Conservation (phyloP, 2,329 filamentous ascomycete genomes). For the Cladosporium sp. region DNA sequence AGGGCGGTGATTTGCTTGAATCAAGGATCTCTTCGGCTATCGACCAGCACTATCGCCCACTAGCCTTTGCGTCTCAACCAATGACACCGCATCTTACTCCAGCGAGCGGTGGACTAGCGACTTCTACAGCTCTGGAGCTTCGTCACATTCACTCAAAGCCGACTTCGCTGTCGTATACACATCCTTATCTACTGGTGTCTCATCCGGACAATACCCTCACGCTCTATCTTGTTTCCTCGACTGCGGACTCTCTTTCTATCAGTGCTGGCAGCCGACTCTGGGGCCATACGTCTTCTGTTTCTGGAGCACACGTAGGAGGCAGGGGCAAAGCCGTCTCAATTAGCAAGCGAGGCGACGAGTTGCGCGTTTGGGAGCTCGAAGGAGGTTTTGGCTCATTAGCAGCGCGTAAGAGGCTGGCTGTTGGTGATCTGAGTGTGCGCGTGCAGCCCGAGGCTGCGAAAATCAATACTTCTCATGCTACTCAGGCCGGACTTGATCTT, state of each 20-base stretch:
- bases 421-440: conserved; percentile 56
- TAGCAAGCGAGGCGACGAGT: conserved; percentile 68
- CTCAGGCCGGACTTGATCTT: conserved; percentile 27
- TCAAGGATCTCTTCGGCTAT: conserved; percentile 56
- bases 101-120: conserved; percentile 22
- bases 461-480: neutral
- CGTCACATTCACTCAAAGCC: conserved; percentile 45
- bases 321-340: conserved; percentile 90
- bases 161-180: conserved; percentile 58
- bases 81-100: conserved; percentile 33
- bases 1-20: conserved; percentile 50
- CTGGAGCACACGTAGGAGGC: conserved; percentile 79
- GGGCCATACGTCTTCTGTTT: conserved; percentile 90
- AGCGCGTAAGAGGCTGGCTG: conserved; percentile 44
- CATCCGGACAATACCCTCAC: conserved; percentile 87
- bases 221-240: conserved; percentile 78
- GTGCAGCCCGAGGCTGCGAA: conserved; percentile 40
- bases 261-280: conserved; percentile 75
- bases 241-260: conserved; percentile 64
- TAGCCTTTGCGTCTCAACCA: conserved; percentile 37
- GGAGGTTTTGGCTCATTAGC: conserved; percentile 59
- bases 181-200: conserved; percentile 83
- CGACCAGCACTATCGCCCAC: conserved; percentile 49
- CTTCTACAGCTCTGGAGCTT: conserved; percentile 29
- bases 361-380: conserved; percentile 86